A percentile compares a stretch with the other conserved stretches of the same genome.
phyloP scores from a whole-genome alignment of 805 yeast genomes.

The Barnettozyma botsteinii region DNA sequence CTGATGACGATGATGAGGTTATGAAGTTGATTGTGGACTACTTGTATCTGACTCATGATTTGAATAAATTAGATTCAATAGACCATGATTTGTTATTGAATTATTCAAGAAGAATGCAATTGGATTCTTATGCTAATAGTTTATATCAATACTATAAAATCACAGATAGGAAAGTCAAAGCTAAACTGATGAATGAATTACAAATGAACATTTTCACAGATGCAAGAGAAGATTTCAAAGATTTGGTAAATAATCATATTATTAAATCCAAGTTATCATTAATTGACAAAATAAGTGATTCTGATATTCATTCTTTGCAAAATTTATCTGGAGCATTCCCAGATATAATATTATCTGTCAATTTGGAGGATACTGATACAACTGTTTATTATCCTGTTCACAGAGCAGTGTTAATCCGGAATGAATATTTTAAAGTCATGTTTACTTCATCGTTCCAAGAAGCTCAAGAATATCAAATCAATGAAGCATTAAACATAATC shows the following conservation, averaged over 20 bases:
- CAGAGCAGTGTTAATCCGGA: constrained; percentile 51
- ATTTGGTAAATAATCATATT: constrained; percentile 15
- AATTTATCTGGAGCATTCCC: constrained; percentile 29
- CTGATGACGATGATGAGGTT: constrained; percentile 15
- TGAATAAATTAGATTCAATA: constrained; percentile 30
- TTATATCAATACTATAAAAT: constrained; percentile 27
- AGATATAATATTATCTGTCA: constrained; percentile 41
- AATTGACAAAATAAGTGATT: constrained; percentile 5
- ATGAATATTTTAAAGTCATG: constrained; percentile 61
- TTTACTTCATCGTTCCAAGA: constrained; percentile 47
- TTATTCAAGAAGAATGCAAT: constrained; percentile 30
- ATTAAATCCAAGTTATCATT: constrained; percentile 18
- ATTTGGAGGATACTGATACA: constrained; percentile 23
- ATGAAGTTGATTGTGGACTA: constrained; percentile 27
- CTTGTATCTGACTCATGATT: constrained; percentile 34
- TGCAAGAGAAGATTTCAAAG: constrained; percentile 19
- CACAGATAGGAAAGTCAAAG: constrained; percentile 26
- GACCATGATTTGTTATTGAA: constrained; percentile 27
- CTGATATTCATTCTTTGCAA: constrained; percentile 12
- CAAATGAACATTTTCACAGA: constrained; percentile 17
- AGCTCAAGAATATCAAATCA: constrained; percentile 14
- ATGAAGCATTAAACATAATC: constrained; percentile 10
- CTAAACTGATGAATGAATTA: constrained; percentile 28
- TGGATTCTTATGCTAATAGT: constrained; percentile 34
- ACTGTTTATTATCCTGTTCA: constrained; percentile 55